Conservation (phyloP, 768 basidiomycete genomes). For the Wakefieldia striispora region DNA sequence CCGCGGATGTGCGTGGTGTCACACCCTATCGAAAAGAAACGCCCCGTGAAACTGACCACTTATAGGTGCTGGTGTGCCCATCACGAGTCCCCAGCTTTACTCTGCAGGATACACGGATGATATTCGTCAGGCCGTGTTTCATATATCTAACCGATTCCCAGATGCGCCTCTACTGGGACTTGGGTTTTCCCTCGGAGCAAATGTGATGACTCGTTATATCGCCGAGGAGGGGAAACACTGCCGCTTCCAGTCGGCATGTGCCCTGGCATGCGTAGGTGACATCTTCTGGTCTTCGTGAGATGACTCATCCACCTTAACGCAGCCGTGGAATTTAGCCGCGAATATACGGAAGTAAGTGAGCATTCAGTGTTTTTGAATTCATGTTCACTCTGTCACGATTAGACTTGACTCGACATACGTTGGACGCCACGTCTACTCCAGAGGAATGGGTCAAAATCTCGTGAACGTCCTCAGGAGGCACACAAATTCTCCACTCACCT, state of each 20-base stretch:
- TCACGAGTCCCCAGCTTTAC: slow-evolving; percentile 82
- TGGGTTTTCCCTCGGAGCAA: slow-evolving; percentile 93
- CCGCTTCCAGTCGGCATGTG: slow-evolving; percentile 64
- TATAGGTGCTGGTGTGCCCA: slow-evolving; percentile 78
- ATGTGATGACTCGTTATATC: slow-evolving; percentile 85
- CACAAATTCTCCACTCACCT: slow-evolving; percentile 37
- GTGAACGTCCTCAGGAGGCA: slow-evolving; percentile 56
- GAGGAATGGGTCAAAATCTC: slow-evolving; percentile 76
- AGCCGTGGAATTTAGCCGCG: slow-evolving; percentile 51
- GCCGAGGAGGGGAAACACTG: slow-evolving; percentile 74
- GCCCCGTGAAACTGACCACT: slow-evolving; percentile 10
- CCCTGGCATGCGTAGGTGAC: slow-evolving; percentile 67
- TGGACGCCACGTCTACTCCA: slow-evolving; percentile 67
- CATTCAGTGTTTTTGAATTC: slow-evolving; percentile 8
- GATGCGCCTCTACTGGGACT: slow-evolving; percentile 79
- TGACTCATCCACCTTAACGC: slow-evolving; percentile 10
- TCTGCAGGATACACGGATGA: slow-evolving; percentile 91
- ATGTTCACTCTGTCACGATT: slow-evolving; percentile 6
- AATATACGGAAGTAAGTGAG: slow-evolving; percentile 36
- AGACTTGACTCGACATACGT: slow-evolving; percentile 58
- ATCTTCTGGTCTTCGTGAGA: slow-evolving; percentile 5
- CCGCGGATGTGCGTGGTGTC: slow-evolving; percentile 70
- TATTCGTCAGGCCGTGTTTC: slow-evolving; percentile 74
- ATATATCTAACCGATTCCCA: slow-evolving; percentile 72
- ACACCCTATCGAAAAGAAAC: slow-evolving; percentile 4